phyloP scores from a whole-genome alignment of 129 eudicot species.

The Tagetes patula region DNA sequence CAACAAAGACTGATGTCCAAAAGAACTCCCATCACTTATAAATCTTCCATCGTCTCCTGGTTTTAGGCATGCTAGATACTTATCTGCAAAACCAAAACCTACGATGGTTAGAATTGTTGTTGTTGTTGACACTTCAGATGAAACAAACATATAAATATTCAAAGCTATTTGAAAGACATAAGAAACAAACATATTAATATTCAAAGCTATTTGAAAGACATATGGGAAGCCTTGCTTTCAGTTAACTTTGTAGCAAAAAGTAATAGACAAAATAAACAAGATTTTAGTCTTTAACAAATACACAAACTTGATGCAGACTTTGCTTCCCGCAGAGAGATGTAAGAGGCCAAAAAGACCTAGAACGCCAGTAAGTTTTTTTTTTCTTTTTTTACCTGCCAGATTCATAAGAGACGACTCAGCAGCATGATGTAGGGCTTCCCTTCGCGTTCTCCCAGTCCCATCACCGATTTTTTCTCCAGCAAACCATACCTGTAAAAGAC shows the following conservation, averaged over 20 bases:
- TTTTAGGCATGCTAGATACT: conserved; percentile 52
- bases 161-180: no score
- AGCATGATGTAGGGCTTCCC: conserved; percentile 85
- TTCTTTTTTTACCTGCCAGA: conserved; percentile 84
- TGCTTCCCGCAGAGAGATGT: background rate
- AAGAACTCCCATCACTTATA: conserved; percentile 45
- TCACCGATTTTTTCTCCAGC: conserved; percentile 88
- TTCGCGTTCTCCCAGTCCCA: conserved; percentile 78
- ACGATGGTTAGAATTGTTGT: conserved; percentile 22
- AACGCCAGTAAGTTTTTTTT: background rate
- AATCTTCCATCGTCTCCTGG: conserved; percentile 61
- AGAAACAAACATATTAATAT: background rate
- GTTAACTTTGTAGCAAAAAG: background rate
- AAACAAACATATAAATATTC: no score
- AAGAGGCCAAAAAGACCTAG: background rate
- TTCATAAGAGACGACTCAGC: conserved; percentile 82
- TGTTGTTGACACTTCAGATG: background rate
- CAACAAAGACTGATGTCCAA: conserved; percentile 32
- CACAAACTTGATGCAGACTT: background rate
- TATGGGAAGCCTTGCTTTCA: background rate
- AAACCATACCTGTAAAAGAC: conserved; percentile 65
- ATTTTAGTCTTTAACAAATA: background rate
- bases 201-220: background rate
- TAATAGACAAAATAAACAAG: background rate
- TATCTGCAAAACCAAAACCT: conserved; percentile 50